phyloP scores from a whole-genome alignment of 768 basidiomycete species.

The Lactarius trivialis region DNA sequence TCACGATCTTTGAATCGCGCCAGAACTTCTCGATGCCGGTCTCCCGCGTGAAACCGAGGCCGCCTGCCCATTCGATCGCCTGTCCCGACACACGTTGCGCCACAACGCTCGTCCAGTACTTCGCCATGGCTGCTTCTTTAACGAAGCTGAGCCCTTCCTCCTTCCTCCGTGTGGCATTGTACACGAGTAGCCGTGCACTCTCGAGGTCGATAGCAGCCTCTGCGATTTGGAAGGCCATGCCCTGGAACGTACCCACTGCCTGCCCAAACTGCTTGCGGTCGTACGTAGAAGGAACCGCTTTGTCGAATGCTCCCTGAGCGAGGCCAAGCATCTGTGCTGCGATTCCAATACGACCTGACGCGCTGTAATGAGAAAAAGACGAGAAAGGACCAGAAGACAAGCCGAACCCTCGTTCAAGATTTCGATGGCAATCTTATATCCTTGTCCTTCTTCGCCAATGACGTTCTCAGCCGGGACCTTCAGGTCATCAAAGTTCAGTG shows the following conservation, averaged over 20 bases:
- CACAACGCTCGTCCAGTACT: conserved; percentile 84
- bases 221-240: conserved; percentile 93
- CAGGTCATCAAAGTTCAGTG: conserved; percentile 91
- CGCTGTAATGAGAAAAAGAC: neutral
- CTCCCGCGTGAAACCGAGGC: conserved; percentile 87
- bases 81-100: conserved; percentile 82
- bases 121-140: conserved; percentile 97
- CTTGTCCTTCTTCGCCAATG: conserved; percentile 86
- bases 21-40: conserved; percentile 95
- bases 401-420: conserved; percentile 81
- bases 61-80: conserved; percentile 96
- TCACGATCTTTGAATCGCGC: conserved; percentile 93
- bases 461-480: conserved; percentile 82
- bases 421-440: conserved; percentile 97
- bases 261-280: conserved; percentile 93
- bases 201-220: conserved; percentile 87
- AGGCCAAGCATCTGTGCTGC: conserved; percentile 98
- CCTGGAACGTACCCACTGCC: conserved; percentile 90
- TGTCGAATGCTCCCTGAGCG: conserved; percentile 95
- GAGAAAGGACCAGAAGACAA: neutral
- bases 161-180: conserved; percentile 93
- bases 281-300: conserved; percentile 92
- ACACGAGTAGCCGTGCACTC: conserved; percentile 82
- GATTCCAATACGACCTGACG: conserved; percentile 82
- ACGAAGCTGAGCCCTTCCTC: conserved; percentile 83